These are phyloP conservation scores for Amphicarpaea edgeworthii DNA, from an alignment of 306 rosid species.

Conservation along the genomic window DNA sequence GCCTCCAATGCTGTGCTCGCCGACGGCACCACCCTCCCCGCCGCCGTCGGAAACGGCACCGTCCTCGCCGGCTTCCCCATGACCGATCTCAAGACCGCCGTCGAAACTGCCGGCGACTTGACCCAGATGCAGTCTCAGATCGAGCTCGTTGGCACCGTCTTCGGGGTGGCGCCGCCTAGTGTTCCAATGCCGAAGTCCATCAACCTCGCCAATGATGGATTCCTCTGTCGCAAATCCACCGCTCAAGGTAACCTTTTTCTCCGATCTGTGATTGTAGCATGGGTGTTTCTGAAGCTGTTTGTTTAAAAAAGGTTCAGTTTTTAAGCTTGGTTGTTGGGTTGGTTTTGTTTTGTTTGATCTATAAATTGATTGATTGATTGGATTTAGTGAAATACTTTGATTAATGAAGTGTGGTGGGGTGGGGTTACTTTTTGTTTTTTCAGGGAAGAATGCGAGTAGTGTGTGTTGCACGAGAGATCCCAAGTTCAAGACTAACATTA, in stretches of 20 bases:
- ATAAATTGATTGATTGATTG: neutral
- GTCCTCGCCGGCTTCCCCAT: constrained; percentile 75
- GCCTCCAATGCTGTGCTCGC: constrained; percentile 73
- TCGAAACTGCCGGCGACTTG: constrained; percentile 87
- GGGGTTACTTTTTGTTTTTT: constrained; percentile 3
- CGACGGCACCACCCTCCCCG: constrained; percentile 70
- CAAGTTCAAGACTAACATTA: constrained; percentile 64
- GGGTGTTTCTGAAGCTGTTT: neutral
- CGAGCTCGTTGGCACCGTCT: constrained; percentile 72
- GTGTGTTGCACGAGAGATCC: constrained; percentile 78
- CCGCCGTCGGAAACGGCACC: constrained; percentile 77
- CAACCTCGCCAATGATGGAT: constrained; percentile 82
- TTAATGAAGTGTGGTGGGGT: constrained; percentile 7
- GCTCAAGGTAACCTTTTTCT: constrained; percentile 54
- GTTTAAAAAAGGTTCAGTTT: neutral
- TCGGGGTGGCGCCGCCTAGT: constrained; percentile 75
- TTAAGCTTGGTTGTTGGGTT: neutral
- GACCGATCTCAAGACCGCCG: constrained; percentile 93
- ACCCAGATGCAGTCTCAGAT: constrained; percentile 84
- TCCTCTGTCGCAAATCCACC: constrained; percentile 54
- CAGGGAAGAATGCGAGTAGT: constrained; percentile 69
- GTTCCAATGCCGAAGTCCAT: constrained; percentile 78
- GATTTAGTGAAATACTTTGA: neutral
- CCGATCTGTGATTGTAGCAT: neutral
- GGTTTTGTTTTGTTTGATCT: constrained; percentile 18